Base-by-base conservation (phyloP, 164 flowering plant species). In the Sextonia rubra region DNA sequence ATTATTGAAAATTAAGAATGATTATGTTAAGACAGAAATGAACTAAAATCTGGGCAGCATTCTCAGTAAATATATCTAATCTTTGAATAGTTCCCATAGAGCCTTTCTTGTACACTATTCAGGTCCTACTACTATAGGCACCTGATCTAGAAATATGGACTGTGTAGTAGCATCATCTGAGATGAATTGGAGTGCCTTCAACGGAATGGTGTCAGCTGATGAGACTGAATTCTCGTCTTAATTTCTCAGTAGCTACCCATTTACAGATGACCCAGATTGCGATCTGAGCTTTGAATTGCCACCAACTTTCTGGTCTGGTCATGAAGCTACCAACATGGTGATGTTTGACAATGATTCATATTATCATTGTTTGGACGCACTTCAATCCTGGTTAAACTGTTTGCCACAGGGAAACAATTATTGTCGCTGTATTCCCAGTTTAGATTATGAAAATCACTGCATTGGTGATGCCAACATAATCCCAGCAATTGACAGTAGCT, bases 221-320 rank as follows among this genome's bases (percentile, higher is more conserved):
- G 94, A 91, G 76, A 83, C 88, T 47, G 88, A 88, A 70, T 87
- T 91, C 84, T 83, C 90, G 91, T 83, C 92, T 4, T 87, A 86
- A 68, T 82, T 87, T 77, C 87, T 88, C 49, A 75, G 77, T 29
- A 80, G 71, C 69, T 82, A 56, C 70, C 77, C 84, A 0, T 11
- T 78, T 48, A 48, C 74, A 4, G 68, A 48, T 63, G 81, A 75
- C 29, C 66, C 70, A n/a, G 77, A 81, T 23, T 68, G 62, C 8
- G 20, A 71, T 29, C 76, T 77, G 17, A 74, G 60, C 68, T 63
- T 83, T 29, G 82, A 69, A 49, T 52, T 64, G 22, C 32, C 73
- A 4, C 22, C 78, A 2, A 24, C 64, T 3, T 67, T 75, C 49
- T 83, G 82, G 81, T 64, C 82, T 48, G 44, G 69, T 56, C 68